Evolutionary conservation across 257 asterid genomes (phyloP), one percentile per base, ranked within the genome.

Genomic region (Solanum pinnatisectum): DNA sequence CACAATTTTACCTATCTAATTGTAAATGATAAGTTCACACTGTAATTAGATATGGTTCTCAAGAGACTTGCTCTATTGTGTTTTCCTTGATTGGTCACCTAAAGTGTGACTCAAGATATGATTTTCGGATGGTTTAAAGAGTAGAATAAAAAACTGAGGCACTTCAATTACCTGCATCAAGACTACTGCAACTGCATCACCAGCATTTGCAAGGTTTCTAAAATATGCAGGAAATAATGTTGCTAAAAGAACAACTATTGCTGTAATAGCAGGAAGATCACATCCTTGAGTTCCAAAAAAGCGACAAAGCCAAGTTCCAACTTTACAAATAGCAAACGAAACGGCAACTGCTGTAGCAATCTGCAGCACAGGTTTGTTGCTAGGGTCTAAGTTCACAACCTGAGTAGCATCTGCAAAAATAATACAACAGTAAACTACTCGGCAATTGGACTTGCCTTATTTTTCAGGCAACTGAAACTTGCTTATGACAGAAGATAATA

Each of bases 231-330:
- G 98, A 85, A 95, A 89, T 76, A 84, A 56, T 87, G 96, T 94
- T 44, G 98, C 96, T 89, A 95, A 91, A 88, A 93, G 84, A 77
- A 96, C 97, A 88, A 94, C 93, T 68, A 92, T 92, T 15, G 95
- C 94, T 35, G 98, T 96, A 86, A 96, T 93, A 71, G 92, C 92
- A 44, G 98, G 93, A 81, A 96, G 98, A 90, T 93, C 95, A 23
- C 92, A 92, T 70, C 98, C 97, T 90, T 90, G 92, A 87, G 93
- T 89, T 83, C 93, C 88, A 22, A 91, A 39, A 6, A 86, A 83
- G 82, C 82, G 88, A 52, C 90, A 89, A 73, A 95, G 74, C 87
- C 85, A 94, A 87, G 91, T 90, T 37, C 92, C 96, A 84, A 90
- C 85, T 92, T 95, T 94, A 90, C 98, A 96, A 40, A 96, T 92